Evolutionary conservation across 768 basidiomycete genomes (phyloP).

Genomic region (Mrakia hoshinonis): DNA sequence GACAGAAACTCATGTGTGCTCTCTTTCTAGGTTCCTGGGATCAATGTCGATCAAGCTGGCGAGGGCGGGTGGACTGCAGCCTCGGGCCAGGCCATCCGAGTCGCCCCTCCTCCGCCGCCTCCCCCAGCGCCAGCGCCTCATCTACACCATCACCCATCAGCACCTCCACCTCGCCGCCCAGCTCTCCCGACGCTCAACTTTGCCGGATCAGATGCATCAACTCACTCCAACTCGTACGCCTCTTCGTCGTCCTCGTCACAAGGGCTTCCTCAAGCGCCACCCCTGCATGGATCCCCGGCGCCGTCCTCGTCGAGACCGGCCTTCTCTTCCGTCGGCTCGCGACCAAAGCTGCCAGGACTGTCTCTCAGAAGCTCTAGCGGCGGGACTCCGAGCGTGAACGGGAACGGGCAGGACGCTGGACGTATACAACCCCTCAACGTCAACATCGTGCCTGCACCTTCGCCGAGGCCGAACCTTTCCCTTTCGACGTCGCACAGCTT

Average conservation of each 20-base stretch:
- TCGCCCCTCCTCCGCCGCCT: slow-evolving; percentile 5
- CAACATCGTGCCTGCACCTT: neutral
- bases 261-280: neutral
- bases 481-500: neutral
- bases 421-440: slow-evolving; percentile 25
- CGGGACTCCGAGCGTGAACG: too few species aligned
- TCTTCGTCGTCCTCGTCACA: slow-evolving; percentile 7
- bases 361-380: neutral
- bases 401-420: neutral
- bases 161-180: slow-evolving; percentile 9
- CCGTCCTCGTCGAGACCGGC: slow-evolving; percentile 25
- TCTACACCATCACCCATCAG: neutral
- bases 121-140: slow-evolving; percentile 31
- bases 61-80: slow-evolving; percentile 36
- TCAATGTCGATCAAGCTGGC: slow-evolving; percentile 36
- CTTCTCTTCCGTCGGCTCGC: neutral
- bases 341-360: slow-evolving; percentile 34
- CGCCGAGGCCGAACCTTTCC: neutral
- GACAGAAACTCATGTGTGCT: neutral
- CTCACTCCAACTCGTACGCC: neutral
- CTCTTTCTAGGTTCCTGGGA: slow-evolving; percentile 33
- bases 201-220: neutral
- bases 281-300: slow-evolving; percentile 12
- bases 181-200: slow-evolving; percentile 4
- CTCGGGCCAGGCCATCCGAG: slow-evolving; percentile 4